Percentiles rank a stretch among this genome's conserved stretches.
Evolutionary conservation across 257 asterid genomes (phyloP).

Genomic region (Solanum medicagineum): DNA sequence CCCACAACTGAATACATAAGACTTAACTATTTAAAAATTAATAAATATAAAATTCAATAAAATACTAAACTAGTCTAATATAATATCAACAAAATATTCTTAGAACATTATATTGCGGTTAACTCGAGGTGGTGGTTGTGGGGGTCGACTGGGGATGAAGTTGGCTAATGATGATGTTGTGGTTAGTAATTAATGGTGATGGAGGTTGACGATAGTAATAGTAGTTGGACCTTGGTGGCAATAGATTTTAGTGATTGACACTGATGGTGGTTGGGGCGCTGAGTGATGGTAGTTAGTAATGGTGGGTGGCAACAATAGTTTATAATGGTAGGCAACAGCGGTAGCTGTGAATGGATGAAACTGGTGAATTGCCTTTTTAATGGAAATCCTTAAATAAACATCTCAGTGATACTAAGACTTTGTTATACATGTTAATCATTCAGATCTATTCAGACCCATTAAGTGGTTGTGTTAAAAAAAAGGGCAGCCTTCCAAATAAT

Average conservation of each 20-base stretch:
- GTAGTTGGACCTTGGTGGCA: not conserved
- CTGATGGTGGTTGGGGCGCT: not conserved
- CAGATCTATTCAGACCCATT: not conserved
- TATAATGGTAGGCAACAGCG: not conserved
- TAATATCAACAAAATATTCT: not conserved
- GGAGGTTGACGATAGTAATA: not conserved
- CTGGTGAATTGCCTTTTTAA: not conserved
- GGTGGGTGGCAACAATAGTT: not conserved
- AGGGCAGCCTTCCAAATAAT: no score
- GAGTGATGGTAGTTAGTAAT: not conserved
- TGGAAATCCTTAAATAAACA: not conserved
- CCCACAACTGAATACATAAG: not conserved
- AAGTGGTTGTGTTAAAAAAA: not conserved
- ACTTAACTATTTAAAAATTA: not conserved
- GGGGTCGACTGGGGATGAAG: not conserved
- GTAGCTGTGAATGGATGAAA: not conserved
- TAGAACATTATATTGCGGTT: not conserved
- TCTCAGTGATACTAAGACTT: not conserved
- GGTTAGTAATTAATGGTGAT: not conserved
- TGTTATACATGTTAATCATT: not conserved
- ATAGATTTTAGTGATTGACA: not conserved
- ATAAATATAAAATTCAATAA: not conserved
- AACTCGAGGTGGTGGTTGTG: not conserved
- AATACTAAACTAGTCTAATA: no score
- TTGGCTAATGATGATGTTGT: not conserved